Conservation (phyloP, 805 yeast genomes). For the Komagataella phaffii region DNA sequence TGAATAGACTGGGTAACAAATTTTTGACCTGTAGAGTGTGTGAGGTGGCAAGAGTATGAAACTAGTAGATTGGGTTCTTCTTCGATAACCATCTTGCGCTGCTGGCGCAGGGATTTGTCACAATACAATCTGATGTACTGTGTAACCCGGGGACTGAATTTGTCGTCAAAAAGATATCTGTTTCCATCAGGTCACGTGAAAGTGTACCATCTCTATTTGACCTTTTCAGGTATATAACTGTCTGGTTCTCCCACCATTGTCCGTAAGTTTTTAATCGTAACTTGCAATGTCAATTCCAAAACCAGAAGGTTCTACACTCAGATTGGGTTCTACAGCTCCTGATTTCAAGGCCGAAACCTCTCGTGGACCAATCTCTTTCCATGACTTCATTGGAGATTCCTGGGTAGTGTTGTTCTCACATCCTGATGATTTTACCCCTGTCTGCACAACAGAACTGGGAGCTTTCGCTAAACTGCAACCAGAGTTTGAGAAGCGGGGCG, state of each 20-base stretch:
- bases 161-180: not conserved
- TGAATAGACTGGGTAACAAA: not conserved
- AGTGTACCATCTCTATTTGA: not conserved
- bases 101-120: not conserved
- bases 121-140: not conserved
- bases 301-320: conserved; percentile 24
- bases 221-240: not conserved
- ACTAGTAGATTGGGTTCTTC: not conserved
- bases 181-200: not conserved
- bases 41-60: not conserved
- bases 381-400: conserved; percentile 43
- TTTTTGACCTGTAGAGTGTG: not conserved
- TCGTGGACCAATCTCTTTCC: conserved; percentile 48
- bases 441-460: conserved; percentile 69
- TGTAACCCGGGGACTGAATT: not conserved
- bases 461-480: conserved; percentile 63
- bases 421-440: conserved; percentile 72
- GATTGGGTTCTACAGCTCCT: conserved; percentile 56
- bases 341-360: conserved; percentile 54
- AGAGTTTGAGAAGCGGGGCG: conserved; percentile 51
- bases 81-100: not conserved
- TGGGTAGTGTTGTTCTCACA: conserved; percentile 65
- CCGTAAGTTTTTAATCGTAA: not conserved
- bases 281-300: conserved; percentile 23
- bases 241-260: no score